A percentile compares a stretch with the other conserved stretches of the same genome.
phyloP scores from a whole-genome alignment of 2,329 filamentous ascomycete genomes.

The Arthroderma sp. region DNA sequence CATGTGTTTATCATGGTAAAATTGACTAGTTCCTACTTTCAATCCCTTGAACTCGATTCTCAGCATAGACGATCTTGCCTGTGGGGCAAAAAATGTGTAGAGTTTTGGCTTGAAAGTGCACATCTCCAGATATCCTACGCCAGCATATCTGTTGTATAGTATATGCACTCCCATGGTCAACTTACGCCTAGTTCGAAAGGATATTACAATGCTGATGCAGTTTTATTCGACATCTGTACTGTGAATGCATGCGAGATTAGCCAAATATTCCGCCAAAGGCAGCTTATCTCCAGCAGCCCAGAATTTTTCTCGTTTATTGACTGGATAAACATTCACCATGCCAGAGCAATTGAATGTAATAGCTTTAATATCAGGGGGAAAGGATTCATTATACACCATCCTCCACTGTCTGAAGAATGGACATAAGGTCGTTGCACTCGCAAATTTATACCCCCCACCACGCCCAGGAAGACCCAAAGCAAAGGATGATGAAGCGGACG shows the following conservation, averaged over 20 bases:
- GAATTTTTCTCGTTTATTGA: not conserved
- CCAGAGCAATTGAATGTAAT: constrained; percentile 56
- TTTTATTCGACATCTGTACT: too few species aligned
- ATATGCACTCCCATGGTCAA: too few species aligned
- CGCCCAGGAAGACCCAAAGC: constrained; percentile 6
- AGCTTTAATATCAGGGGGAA: constrained; percentile 86
- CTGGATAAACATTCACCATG: constrained; percentile 4
- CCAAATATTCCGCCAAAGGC: too few species aligned
- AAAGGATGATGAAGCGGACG: constrained; percentile 25
- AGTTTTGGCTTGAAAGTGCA: too few species aligned
- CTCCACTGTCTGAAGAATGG: constrained; percentile 81
- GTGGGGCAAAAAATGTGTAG: not conserved
- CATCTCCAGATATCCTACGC: too few species aligned
- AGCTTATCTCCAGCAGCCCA: not conserved
- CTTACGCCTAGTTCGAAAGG: too few species aligned
- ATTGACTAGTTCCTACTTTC: too few species aligned
- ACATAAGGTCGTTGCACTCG: constrained; percentile 74
- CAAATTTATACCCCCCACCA: constrained; percentile 62
- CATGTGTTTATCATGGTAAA: too few species aligned
- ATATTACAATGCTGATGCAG: too few species aligned
- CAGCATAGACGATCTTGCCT: not conserved
- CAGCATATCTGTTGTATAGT: too few species aligned
- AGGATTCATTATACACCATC: constrained; percentile 90
- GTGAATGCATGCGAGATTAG: too few species aligned
- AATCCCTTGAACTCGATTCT: too few species aligned